A percentile compares a stretch with the other conserved stretches of the same genome.
Conservation (phyloP, 192 early-diverging fungal genomes). For the Lobosporangium transversale region DNA sequence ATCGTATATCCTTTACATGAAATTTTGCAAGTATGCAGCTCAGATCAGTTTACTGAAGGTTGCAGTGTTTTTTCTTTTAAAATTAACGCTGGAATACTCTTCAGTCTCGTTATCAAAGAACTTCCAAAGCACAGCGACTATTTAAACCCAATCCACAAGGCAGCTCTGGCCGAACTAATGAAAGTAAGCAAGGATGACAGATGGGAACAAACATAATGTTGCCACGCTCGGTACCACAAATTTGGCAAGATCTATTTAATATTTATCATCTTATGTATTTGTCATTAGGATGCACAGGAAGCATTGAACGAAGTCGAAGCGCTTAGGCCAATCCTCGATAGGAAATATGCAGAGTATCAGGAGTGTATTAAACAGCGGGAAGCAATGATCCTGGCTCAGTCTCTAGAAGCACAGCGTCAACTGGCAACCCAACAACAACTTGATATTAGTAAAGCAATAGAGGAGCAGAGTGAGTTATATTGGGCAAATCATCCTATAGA, state of each 20-base stretch:
- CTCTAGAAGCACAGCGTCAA: conserved; percentile 12
- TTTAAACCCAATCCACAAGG: conserved; percentile 58
- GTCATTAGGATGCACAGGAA: conserved; percentile 6
- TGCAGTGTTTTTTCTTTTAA: too few species aligned
- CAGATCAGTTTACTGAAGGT: not conserved
- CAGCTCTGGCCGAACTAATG: conserved; percentile 11
- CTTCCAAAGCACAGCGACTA: conserved; percentile 68
- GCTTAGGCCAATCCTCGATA: conserved; percentile 66
- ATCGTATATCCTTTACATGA: conserved; percentile 78
- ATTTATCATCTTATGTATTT: too few species aligned
- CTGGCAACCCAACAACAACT: conserved; percentile 2
- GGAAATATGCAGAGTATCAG: conserved; percentile 62
- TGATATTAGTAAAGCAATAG: not conserved
- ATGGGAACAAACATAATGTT: too few species aligned
- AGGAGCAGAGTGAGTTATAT: conserved; percentile 14
- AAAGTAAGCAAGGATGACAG: conserved; percentile 26
- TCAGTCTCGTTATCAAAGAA: conserved; percentile 67
- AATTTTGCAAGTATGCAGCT: conserved; percentile 63
- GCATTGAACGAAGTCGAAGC: conserved; percentile 61
- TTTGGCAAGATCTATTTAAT: too few species aligned
- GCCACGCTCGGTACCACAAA: too few species aligned
- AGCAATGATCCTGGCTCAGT: conserved; percentile 16
- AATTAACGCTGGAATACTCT: too few species aligned
- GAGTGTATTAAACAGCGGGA: conserved; percentile 44
- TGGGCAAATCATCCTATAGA: conserved; percentile 11